A percentile compares a stretch with the other conserved stretches of the same genome.
These are phyloP conservation scores for Entrophospora sp. DNA, from an alignment of 192 early-diverging fungal genomes.

Conservation along the genomic window DNA sequence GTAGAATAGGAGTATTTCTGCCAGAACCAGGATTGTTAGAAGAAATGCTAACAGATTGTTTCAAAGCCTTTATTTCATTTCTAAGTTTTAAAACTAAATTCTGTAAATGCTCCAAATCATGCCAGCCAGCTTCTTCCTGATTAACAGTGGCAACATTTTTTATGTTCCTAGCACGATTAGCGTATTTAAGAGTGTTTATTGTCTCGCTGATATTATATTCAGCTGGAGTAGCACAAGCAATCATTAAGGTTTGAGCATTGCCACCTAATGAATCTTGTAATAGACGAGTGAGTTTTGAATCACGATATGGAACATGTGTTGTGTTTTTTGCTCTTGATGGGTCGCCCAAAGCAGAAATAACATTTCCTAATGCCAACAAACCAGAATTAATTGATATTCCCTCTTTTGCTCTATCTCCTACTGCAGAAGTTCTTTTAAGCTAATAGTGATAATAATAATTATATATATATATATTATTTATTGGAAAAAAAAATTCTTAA, in stretches of 20 bases:
- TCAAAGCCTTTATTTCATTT: slow-evolving; percentile 40
- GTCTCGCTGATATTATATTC: slow-evolving; percentile 84
- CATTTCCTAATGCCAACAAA: slow-evolving; percentile 91
- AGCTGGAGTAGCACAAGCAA: slow-evolving; percentile 87
- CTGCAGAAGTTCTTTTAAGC: slow-evolving; percentile 87
- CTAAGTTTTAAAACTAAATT: slow-evolving; percentile 54
- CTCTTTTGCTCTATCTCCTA: slow-evolving; percentile 88
- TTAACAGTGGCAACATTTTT: slow-evolving; percentile 82
- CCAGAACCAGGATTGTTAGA: background rate
- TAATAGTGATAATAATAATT: slow-evolving; percentile 14
- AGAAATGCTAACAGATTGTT: background rate
- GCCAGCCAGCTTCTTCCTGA: slow-evolving; percentile 56
- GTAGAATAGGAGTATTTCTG: slow-evolving; percentile 24
- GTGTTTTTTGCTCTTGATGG: slow-evolving; percentile 39
- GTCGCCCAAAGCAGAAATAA: slow-evolving; percentile 95
- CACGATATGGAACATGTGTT: slow-evolving; percentile 89
- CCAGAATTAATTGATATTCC: slow-evolving; percentile 97
- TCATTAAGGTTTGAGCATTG: slow-evolving; percentile 88
- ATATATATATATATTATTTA: background rate
- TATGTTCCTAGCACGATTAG: slow-evolving; percentile 93
- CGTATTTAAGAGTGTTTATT: slow-evolving; percentile 93
- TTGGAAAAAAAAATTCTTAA: background rate
- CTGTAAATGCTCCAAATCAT: slow-evolving; percentile 59
- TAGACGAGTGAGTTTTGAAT: slow-evolving; percentile 93
- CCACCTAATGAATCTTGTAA: slow-evolving; percentile 96